Evolutionary conservation across 2,329 filamentous ascomycete genomes (phyloP), one percentile per base, ranked within the genome.

Genomic region (Cladosporium velox): DNA sequence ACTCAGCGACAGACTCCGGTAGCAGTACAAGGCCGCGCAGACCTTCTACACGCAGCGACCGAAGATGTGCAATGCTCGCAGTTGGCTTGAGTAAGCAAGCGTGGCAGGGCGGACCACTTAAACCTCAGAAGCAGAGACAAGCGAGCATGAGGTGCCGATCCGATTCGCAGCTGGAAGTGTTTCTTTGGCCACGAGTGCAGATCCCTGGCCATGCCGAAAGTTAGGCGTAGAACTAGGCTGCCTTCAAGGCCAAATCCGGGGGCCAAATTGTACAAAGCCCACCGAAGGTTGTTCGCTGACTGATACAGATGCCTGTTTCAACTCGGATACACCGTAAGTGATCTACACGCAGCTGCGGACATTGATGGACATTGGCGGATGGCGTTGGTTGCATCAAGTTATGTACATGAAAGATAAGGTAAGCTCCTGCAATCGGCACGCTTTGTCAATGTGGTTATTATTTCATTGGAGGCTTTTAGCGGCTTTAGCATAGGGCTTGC

Each of bases 41-140:
- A 34, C 52, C 26, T 34, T 34, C 52, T 32, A 21, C 30, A 55
- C 3, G 18, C 52, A 11, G 8, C 52, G 11, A 10, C 52, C 28
- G 28, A 51, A 35, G 11, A 52, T 2, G 44, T 61, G 30, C n/a
- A 32, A 30, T 52, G 59, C 44, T 61, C 38, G 52, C 30, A 21
- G 59, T 52, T 61, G 44, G 59, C 44, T 61, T 51, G 44, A n/a
- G 59, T 61, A 61, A 61, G 59, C 59, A 41, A n/a, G 8, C 28
- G 8, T 21, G 28, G 28, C 52, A 10, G 18, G 7, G 18, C 52
- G 52, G 10, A 12, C 52, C n/a, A 32, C 32, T 21, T 2, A 55
- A 21, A 55, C 30, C 26, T 11, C 28, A 55, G 26, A 21, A 51
- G 38, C 24, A 47, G 24, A 41, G 52, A 30, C 32, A 57, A 57